Evolutionary conservation across 1,284 basidiomycete species (phyloP).

Genomic region (Trichosporon sp.): DNA sequence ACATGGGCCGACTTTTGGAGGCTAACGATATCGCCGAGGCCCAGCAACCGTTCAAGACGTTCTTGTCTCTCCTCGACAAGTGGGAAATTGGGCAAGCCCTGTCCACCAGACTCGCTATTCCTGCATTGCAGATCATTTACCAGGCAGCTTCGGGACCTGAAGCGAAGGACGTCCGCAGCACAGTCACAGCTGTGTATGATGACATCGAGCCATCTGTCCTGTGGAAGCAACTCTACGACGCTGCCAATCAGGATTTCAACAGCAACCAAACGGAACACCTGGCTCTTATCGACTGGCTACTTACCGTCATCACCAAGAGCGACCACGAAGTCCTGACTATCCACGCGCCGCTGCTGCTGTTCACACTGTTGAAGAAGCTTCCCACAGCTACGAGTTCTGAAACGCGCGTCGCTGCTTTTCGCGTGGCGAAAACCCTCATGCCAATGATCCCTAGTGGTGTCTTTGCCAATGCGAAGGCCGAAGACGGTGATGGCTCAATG

Average conservation of each 20-base stretch:
- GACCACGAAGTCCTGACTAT: constrained; percentile 57
- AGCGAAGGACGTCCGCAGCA: constrained; percentile 64
- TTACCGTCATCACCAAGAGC: constrained; percentile 57
- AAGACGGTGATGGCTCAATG: constrained; percentile 4
- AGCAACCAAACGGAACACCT: constrained; percentile 36
- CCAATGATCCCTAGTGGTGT: constrained; percentile 19
- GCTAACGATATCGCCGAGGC: constrained; percentile 72
- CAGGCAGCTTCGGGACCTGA: constrained; percentile 22
- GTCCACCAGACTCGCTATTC: constrained; percentile 75
- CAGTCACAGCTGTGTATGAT: constrained; percentile 87
- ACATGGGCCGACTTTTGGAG: constrained; percentile 66
- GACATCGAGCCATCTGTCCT: constrained; percentile 84
- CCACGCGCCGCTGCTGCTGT: constrained; percentile 40
- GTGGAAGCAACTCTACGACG: constrained; percentile 73
- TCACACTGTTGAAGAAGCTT: constrained; percentile 27
- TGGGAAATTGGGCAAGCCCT: constrained; percentile 89
- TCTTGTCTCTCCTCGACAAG: constrained; percentile 91
- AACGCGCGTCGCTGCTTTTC: constrained; percentile 9
- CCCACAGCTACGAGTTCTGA: background rate
- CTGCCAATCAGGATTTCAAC: constrained; percentile 58
- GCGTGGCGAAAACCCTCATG: constrained; percentile 26
- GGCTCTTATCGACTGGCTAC: constrained; percentile 56
- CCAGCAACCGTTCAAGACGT: constrained; percentile 85
- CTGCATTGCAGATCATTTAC: constrained; percentile 59
- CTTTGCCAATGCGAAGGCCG: constrained; percentile 17